phyloP scores from a whole-genome alignment of 2,329 filamentous ascomycete genomes.

The Escovopsis weberi region DNA sequence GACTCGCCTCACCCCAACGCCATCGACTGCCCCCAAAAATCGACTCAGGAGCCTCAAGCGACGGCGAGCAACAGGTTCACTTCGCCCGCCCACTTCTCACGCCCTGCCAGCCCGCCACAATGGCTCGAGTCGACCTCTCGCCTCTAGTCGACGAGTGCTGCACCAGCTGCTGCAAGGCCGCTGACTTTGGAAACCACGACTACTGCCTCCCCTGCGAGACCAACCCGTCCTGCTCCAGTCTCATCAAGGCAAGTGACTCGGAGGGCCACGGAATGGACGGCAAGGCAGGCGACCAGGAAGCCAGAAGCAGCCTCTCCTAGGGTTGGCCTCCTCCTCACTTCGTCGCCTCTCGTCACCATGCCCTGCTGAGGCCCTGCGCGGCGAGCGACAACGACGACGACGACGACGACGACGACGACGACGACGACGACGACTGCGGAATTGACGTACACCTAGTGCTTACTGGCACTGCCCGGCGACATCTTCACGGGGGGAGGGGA shows the following conservation, averaged over 20 bases:
- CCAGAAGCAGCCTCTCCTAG: background rate
- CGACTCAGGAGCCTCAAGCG: no score
- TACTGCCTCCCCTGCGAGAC: conserved; percentile 16
- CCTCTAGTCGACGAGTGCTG: conserved; percentile 13
- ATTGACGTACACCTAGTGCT: no score
- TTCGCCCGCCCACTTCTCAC: no score
- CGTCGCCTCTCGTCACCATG: no score
- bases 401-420: no score
- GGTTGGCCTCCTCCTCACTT: no score
- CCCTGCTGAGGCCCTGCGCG: no score
- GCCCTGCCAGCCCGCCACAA: background rate
- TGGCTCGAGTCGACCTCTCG: conserved; percentile 5
- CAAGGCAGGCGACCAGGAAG: background rate
- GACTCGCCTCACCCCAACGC: background rate
- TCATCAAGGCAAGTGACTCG: conserved; percentile 3
- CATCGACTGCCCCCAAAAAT: background rate
- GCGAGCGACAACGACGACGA: no score
- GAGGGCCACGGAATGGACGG: background rate
- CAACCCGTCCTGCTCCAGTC: conserved; percentile 11
- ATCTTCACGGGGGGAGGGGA: no score
- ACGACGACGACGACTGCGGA: no score
- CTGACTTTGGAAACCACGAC: conserved; percentile 18
- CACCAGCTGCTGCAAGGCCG: conserved; percentile 17
- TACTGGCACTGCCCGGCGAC: no score
- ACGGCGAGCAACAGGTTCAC: no score